A percentile compares a stretch with the other conserved stretches of the same genome.
Evolutionary conservation across 225 moss, liverwort and hornwort species (phyloP).

Genomic region (Sphagnum tenellum): DNA sequence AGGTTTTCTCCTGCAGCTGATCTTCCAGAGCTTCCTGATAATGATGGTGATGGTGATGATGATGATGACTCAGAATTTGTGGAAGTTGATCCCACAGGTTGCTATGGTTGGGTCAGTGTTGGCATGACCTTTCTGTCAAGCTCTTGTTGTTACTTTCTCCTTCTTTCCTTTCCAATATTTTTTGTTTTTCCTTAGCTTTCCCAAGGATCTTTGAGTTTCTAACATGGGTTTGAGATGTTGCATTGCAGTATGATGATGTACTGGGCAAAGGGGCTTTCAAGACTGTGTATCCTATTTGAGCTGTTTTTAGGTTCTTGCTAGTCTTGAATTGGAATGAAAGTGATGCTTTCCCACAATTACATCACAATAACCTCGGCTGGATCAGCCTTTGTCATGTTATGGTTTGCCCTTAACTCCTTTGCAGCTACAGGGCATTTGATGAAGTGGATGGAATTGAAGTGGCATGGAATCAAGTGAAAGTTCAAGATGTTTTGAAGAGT

Average conservation of each 20-base stretch:
- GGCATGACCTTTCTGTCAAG: not conserved
- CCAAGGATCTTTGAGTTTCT: too few species aligned
- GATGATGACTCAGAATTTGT: conserved; percentile 33
- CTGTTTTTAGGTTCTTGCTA: too few species aligned
- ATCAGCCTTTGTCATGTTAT: not conserved
- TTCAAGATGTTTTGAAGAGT: conserved; percentile 56
- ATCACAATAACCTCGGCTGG: too few species aligned
- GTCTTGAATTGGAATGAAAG: too few species aligned
- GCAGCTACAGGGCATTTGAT: conserved; percentile 61
- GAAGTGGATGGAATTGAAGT: conserved; percentile 81
- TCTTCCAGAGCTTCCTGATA: not conserved
- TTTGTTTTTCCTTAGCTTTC: too few species aligned
- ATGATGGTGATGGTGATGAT: conserved; percentile 4
- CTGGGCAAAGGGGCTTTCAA: conserved; percentile 57
- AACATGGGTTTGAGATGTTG: not conserved
- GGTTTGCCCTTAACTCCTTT: conserved; percentile 5
- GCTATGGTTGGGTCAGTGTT: conserved; percentile 34
- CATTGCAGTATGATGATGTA: conserved; percentile 28
- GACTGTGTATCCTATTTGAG: conserved; percentile 24
- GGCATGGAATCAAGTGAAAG: conserved; percentile 77
- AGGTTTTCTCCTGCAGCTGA: not conserved
- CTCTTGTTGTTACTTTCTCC: too few species aligned
- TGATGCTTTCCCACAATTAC: too few species aligned
- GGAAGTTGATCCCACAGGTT: conserved; percentile 52
- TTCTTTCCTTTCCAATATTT: too few species aligned